Evolutionary conservation across 768 basidiomycete species (phyloP).

Genomic region (Favolaschia claudopus): DNA sequence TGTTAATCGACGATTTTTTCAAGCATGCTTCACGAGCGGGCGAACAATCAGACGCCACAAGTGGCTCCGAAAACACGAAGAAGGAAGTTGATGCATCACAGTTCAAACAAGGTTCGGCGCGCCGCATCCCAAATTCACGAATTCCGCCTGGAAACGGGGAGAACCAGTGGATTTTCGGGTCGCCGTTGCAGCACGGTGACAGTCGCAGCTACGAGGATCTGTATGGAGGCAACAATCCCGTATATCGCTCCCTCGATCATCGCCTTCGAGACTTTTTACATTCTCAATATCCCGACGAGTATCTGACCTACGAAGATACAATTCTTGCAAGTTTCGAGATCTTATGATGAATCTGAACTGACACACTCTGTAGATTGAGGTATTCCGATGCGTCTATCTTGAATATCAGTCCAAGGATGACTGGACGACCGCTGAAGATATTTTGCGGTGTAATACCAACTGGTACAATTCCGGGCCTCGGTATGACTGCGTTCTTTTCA

Average conservation of each 20-base stretch:
- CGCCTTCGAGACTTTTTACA: neutral
- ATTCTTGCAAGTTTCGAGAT: too few species aligned
- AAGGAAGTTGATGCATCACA: neutral
- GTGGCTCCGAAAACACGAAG: neutral
- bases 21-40: neutral
- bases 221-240: neutral
- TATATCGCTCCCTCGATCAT: neutral
- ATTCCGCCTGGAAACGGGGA: neutral
- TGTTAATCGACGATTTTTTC: neutral
- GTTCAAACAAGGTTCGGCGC: neutral
- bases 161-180: neutral
- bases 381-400: neutral
- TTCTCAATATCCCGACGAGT: neutral
- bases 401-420: too few species aligned
- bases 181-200: neutral
- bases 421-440: too few species aligned
- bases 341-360: too few species aligned
- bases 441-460: neutral
- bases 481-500: constrained; percentile 2
- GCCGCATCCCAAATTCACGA: neutral
- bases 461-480: neutral
- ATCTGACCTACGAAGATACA: too few species aligned
- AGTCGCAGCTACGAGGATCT: constrained; percentile 2
- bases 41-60: neutral
- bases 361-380: neutral